Base-by-base conservation (phyloP, 371 early-diverging fungal species). In the Mucor mucedo region DNA sequence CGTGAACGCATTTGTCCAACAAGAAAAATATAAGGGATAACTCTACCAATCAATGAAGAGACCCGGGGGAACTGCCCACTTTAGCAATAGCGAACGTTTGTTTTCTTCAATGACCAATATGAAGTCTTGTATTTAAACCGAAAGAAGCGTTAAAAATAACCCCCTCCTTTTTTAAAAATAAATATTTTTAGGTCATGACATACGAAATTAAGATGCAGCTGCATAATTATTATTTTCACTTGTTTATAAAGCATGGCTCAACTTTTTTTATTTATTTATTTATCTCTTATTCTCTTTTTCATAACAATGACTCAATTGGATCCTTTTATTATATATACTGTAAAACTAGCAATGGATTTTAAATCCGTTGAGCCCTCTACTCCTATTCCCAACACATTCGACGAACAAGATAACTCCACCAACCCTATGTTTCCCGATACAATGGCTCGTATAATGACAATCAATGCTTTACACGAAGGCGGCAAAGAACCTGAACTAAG, bases 271-370 rank as follows among this genome's bases (percentile, higher is more conserved):
- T 48, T 48, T 48, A 27, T 28, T 21, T 21, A 21, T 21, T 21
- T 21, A 21, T 21, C 21, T 21, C 27, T 48, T 27, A 27, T 16
- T 44, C n/a, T 48, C 27, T 48, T 28, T 28, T 28, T 28, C 28
- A 5, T 48, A 7, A 28, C 16, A 48, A 48, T 48, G 48, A 28
- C 48, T 58, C 59, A 49, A 62, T 59, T 74, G 42, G 74, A 74
- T 54, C 65, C 74, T 14, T 63, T 74, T 49, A 55, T 59, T 6
- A 44, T 74, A 9, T 70, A 74, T 42, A 55, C 60, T 50, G 55
- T 55, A 42, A 47, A 53, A 41, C 41, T 62, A 48, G 63, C 58
- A 10, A 68, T 66, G 53, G 33, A 57, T 29, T 49, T 56, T 35
- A 63, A 62, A 45, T 58, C 63, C 4, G 45, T 21, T 5, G 48